Conservation (phyloP, 257 asterid species). For the Solanum medicagineum region DNA sequence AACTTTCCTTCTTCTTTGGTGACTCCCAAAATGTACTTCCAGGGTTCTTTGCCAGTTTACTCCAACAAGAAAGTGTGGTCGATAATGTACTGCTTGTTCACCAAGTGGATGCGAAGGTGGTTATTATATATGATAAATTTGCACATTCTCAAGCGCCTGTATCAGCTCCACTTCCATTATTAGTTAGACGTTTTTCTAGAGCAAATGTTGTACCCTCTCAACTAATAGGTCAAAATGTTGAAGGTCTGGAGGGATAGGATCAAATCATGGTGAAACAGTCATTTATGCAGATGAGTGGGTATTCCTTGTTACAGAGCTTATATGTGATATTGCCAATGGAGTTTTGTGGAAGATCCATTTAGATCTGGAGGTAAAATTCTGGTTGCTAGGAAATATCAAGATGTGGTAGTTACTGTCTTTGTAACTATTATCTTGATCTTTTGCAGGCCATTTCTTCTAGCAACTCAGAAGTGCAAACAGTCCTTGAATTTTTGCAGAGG, state of each 20-base stretch:
- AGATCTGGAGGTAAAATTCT: conserved; percentile 80
- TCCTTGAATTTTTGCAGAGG: conserved; percentile 86
- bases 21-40: conserved; percentile 12
- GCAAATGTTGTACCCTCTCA: conserved; percentile 38
- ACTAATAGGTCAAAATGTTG: conserved; percentile 21
- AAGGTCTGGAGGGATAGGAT: conserved; percentile 25
- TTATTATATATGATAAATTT: conserved; percentile 66
- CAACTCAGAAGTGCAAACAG: conserved; percentile 67
- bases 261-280: conserved; percentile 32
- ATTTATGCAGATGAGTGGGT: conserved; percentile 76
- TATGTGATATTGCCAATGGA: conserved; percentile 63
- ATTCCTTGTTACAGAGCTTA: conserved; percentile 82
- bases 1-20: background rate
- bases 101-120: conserved; percentile 95
- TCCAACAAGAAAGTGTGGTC: conserved; percentile 71
- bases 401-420: conserved; percentile 5
- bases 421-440: conserved; percentile 8
- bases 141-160: conserved; percentile 68
- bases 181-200: conserved; percentile 59
- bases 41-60: conserved; percentile 87
- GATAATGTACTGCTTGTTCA: conserved; percentile 88
- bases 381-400: conserved; percentile 4
- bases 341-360: conserved; percentile 67
- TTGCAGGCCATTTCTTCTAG: conserved; percentile 88
- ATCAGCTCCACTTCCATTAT: conserved; percentile 93